A percentile compares a stretch with the other conserved stretches of the same genome.
Evolutionary conservation across 139 green algal genomes (phyloP).

Genomic region (Protoeuglena noctilucae): DNA sequence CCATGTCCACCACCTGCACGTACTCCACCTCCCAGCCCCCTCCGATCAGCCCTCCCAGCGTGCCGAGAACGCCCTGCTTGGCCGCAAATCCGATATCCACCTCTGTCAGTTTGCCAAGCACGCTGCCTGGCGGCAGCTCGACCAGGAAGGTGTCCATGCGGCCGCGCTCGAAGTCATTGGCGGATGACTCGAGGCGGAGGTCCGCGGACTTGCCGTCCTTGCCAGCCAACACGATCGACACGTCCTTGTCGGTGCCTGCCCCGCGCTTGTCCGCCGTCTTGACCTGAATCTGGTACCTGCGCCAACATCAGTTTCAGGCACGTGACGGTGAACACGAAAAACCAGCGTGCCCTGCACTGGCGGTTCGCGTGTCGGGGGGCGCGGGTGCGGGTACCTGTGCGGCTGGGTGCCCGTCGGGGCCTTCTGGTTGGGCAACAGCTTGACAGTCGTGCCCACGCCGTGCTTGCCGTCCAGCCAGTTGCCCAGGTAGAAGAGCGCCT

Average conservation of each 20-base stretch:
- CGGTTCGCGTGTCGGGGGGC: too few relatives aligned
- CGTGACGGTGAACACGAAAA: too few relatives aligned
- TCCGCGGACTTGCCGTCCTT: slow-evolving; percentile 10
- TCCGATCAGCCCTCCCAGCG: slow-evolving; percentile 20
- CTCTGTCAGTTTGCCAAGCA: slow-evolving; percentile 24
- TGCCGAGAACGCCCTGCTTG: slow-evolving; percentile 19
- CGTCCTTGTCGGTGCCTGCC: slow-evolving; percentile 19
- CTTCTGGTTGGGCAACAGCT: slow-evolving; percentile 19
- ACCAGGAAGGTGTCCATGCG: slow-evolving; percentile 36
- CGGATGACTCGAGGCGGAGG: slow-evolving; percentile 22
- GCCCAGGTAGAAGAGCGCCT: slow-evolving; percentile 24
- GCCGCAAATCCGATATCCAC: slow-evolving; percentile 33
- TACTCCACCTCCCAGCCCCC: slow-evolving; percentile 17
- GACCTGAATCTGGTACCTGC: slow-evolving; percentile 4
- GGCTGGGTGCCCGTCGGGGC: too few relatives aligned
- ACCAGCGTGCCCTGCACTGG: too few relatives aligned
- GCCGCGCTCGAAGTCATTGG: slow-evolving; percentile 32
- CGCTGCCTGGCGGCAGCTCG: slow-evolving; percentile 19
- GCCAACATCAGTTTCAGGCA: slow-evolving; percentile 12
- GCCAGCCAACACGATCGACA: slow-evolving; percentile 8
- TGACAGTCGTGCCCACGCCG: slow-evolving; percentile 10
- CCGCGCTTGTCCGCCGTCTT: slow-evolving; percentile 21
- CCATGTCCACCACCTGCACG: slow-evolving; percentile 17
- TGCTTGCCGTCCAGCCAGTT: slow-evolving; percentile 32
- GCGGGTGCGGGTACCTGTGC: too few relatives aligned